Evolutionary conservation across 345 rosid genomes (phyloP).

Genomic region (Pelargonium nanum): DNA sequence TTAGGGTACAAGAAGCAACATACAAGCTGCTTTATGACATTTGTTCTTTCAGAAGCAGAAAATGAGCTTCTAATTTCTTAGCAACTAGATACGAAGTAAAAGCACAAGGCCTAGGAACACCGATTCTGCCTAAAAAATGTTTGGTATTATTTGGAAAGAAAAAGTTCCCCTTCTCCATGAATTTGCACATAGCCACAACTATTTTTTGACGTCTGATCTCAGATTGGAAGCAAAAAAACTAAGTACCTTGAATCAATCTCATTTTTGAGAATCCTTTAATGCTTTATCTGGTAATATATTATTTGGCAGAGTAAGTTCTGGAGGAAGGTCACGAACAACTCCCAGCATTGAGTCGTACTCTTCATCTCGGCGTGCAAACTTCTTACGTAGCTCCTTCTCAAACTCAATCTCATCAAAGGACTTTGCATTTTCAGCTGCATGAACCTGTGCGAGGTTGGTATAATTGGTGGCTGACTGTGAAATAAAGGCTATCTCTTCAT

Average conservation of each 20-base stretch:
- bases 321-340: constrained; percentile 66
- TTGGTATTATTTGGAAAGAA: constrained; percentile 34
- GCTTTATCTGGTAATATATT: constrained; percentile 47
- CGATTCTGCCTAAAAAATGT: constrained; percentile 20
- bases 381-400: constrained; percentile 84
- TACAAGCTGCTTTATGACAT: background rate
- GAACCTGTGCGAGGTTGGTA: constrained; percentile 76
- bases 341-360: constrained; percentile 85
- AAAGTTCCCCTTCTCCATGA: constrained; percentile 25
- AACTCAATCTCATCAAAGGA: constrained; percentile 73
- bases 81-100: background rate
- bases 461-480: constrained; percentile 69
- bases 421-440: constrained; percentile 82
- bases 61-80: background rate
- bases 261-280: constrained; percentile 37
- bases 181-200: constrained; percentile 22
- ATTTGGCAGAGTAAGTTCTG: constrained; percentile 69
- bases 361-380: constrained; percentile 58
- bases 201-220: constrained; percentile 22
- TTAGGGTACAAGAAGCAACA: background rate
- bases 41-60: constrained; percentile 6
- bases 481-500: constrained; percentile 62
- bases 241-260: constrained; percentile 24
- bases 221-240: constrained; percentile 12
- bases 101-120: background rate